Conservation (phyloP, 768 basidiomycete genomes). For the Panaeolus papilionaceus region DNA sequence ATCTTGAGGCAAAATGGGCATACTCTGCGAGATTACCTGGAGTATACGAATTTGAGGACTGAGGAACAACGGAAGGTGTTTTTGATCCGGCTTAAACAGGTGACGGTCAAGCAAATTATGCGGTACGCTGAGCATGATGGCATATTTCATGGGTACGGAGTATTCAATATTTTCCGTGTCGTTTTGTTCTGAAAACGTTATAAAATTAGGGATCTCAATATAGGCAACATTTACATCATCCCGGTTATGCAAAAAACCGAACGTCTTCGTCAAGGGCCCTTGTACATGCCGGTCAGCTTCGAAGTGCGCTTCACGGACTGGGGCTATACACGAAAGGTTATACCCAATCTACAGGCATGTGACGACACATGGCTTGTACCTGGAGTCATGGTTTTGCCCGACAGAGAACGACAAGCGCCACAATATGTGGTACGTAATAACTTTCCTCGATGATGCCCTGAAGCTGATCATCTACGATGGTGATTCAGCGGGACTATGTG, state of each 20-base stretch:
- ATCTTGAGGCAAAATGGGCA: neutral
- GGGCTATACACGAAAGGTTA: conserved; percentile 1
- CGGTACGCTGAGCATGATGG: neutral
- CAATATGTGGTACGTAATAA: neutral
- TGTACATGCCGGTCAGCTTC: neutral
- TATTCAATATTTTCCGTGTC: neutral
- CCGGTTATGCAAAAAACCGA: neutral
- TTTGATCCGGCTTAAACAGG: neutral
- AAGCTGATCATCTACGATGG: neutral
- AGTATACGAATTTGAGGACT: neutral
- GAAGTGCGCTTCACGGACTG: conserved; percentile 1
- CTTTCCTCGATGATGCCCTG: no score
- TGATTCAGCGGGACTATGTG: neutral
- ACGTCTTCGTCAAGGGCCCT: neutral
- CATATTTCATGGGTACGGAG: neutral
- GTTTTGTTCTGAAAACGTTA: neutral
- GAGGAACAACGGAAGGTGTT: neutral
- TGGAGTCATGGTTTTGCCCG: neutral
- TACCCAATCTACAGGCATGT: neutral
- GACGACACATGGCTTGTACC: neutral
- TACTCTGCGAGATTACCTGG: neutral
- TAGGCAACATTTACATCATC: neutral
- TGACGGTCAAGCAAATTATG: neutral
- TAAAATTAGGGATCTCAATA: neutral
- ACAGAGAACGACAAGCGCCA: neutral